These are phyloP conservation scores for Brasilioporus rufonigricans DNA, from an alignment of 768 basidiomycete genomes.

Conservation along the genomic window DNA sequence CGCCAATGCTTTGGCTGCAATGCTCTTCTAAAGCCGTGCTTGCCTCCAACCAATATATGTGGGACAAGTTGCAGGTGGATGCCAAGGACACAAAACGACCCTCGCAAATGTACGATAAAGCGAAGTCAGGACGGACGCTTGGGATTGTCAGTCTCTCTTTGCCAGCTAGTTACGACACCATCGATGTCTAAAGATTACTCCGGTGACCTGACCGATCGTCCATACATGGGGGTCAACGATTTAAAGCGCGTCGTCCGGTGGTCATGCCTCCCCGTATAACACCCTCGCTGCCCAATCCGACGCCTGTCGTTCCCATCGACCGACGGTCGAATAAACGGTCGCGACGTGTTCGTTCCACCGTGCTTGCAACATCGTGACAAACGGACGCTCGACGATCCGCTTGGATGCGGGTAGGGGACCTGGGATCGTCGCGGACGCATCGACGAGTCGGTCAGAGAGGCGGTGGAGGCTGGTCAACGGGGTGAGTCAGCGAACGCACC, in stretches of 20 bases:
- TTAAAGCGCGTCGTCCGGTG: not conserved
- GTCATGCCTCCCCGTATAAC: slow-evolving; percentile 39
- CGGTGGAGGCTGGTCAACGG: slow-evolving; percentile 42
- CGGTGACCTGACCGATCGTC: too few species aligned
- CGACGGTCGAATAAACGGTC: slow-evolving; percentile 40
- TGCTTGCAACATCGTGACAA: slow-evolving; percentile 47
- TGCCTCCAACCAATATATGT: too few species aligned
- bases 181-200: not conserved
- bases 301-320: slow-evolving; percentile 45
- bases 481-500: not conserved
- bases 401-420: slow-evolving; percentile 55
- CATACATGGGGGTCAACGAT: not conserved
- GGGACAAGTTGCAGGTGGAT: too few species aligned
- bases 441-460: slow-evolving; percentile 49
- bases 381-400: slow-evolving; percentile 48
- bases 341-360: slow-evolving; percentile 61
- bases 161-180: not conserved
- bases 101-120: too few species aligned
- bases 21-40: too few species aligned
- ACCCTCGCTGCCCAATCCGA: slow-evolving; percentile 46
- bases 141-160: not conserved
- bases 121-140: not conserved
- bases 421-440: slow-evolving; percentile 44
- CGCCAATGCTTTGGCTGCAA: too few species aligned
- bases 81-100: too few species aligned